Evolutionary conservation across 371 early-diverging fungal species (phyloP).

Genomic region (Mortierella sp.): DNA sequence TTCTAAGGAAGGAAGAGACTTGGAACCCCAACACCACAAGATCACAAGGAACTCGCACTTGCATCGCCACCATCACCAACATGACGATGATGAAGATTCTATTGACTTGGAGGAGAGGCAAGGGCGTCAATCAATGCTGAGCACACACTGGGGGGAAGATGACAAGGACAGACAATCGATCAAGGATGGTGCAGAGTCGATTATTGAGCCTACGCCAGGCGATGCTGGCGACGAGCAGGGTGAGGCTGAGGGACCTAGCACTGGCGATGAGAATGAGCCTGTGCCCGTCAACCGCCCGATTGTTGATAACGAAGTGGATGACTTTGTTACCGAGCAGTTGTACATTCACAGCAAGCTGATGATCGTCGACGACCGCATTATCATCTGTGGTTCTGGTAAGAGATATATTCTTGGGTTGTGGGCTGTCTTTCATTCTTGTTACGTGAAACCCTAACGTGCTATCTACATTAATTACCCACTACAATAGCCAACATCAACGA

Average conservation of each 20-base stretch:
- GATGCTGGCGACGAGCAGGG: background rate
- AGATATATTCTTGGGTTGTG: background rate
- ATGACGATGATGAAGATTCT: constrained; percentile 17
- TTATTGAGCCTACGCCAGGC: constrained; percentile 26
- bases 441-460: too few species aligned
- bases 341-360: constrained; percentile 94
- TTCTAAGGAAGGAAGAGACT: constrained; percentile 22
- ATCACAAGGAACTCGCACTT: constrained; percentile 11
- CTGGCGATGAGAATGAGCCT: background rate
- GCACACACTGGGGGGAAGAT: background rate
- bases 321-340: constrained; percentile 83
- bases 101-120: background rate
- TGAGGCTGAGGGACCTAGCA: background rate
- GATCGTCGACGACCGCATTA: constrained; percentile 90
- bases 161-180: constrained; percentile 8
- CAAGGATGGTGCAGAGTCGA: constrained; percentile 25
- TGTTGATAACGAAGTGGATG: constrained; percentile 45
- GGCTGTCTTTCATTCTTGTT: background rate
- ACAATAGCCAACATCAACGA: constrained; percentile 88
- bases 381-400: constrained; percentile 84
- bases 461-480: constrained; percentile 7
- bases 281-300: background rate
- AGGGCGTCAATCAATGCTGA: background rate
- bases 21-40: constrained; percentile 34
- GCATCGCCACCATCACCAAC: background rate